Evolutionary conservation across 495 filamentous ascomycete genomes (phyloP).

Genomic region (Penicillium argentinense): DNA sequence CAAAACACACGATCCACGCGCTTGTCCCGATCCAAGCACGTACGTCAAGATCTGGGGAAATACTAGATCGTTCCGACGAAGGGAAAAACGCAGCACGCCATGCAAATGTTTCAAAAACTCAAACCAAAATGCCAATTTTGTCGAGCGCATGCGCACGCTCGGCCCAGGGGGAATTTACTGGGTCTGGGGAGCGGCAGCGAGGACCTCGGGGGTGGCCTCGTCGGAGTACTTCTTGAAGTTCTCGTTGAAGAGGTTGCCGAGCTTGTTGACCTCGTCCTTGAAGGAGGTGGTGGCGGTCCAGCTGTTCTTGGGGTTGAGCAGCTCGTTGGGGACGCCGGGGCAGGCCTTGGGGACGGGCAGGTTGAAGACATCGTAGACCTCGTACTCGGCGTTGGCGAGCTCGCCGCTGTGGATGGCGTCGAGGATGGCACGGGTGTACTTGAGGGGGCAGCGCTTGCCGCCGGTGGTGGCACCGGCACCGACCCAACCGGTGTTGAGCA

Average conservation of each 20-base stretch:
- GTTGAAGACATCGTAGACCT: constrained; percentile 96
- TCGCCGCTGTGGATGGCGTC: constrained; percentile 97
- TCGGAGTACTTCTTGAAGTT: constrained; percentile 96
- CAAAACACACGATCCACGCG: constrained; percentile 22
- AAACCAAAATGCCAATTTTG: constrained; percentile 31
- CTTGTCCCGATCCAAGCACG: constrained; percentile 29
- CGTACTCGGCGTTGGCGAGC: constrained; percentile 86
- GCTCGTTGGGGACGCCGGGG: constrained; percentile 80
- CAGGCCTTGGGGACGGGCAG: constrained; percentile 86
- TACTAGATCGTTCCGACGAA: constrained; percentile 17
- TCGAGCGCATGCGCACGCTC: background rate
- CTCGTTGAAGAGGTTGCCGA: constrained; percentile 83
- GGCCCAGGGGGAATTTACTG: constrained; percentile 11
- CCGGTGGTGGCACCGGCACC: constrained; percentile 92
- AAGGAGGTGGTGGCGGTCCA: constrained; percentile 84
- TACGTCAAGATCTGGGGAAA: constrained; percentile 19
- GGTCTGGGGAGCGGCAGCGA: constrained; percentile 39
- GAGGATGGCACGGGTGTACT: constrained; percentile 98
- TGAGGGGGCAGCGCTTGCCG: constrained; percentile 97
- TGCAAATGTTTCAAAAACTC: constrained; percentile 22
- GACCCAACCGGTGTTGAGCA: constrained; percentile 99
- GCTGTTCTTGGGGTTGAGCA: constrained; percentile 90
- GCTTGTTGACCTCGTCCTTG: constrained; percentile 81
- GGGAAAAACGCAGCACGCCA: constrained; percentile 34
- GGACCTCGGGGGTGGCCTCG: constrained; percentile 78